phyloP scores from a whole-genome alignment of 129 eudicot genomes.

The Centella asiatica region DNA sequence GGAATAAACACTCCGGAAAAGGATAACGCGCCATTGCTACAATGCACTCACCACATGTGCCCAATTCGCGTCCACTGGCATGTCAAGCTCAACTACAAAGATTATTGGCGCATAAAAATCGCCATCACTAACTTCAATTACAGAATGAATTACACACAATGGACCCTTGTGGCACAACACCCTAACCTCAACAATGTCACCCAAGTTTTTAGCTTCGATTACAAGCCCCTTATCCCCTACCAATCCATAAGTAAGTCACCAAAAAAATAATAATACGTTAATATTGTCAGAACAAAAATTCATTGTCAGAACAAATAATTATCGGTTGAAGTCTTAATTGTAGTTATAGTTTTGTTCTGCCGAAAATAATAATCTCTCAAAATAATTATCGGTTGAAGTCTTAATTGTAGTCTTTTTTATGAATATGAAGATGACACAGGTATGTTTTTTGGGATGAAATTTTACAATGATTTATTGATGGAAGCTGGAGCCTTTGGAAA shows the following conservation, averaged over 20 bases:
- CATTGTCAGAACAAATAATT: too few species aligned
- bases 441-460: constrained; percentile 88
- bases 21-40: constrained; percentile 59
- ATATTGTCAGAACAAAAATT: neutral
- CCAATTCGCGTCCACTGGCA: constrained; percentile 91
- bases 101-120: constrained; percentile 77
- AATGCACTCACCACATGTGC: constrained; percentile 90
- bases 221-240: constrained; percentile 75
- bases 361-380: too few species aligned
- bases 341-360: too few species aligned
- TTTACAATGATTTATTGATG: constrained; percentile 75
- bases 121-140: constrained; percentile 75
- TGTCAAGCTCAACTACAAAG: constrained; percentile 64
- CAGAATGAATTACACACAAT: constrained; percentile 58
- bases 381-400: neutral
- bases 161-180: constrained; percentile 89
- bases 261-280: neutral
- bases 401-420: neutral
- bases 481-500: constrained; percentile 83
- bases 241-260: constrained; percentile 63
- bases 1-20: constrained; percentile 70
- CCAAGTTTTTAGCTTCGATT: constrained; percentile 82
- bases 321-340: neutral
- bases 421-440: constrained; percentile 69
- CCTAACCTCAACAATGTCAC: constrained; percentile 85